A percentile compares a stretch with the other conserved stretches of the same genome.
Evolutionary conservation across 495 filamentous ascomycete species (phyloP).

Genomic region (Saxophila tyrrhenica): DNA sequence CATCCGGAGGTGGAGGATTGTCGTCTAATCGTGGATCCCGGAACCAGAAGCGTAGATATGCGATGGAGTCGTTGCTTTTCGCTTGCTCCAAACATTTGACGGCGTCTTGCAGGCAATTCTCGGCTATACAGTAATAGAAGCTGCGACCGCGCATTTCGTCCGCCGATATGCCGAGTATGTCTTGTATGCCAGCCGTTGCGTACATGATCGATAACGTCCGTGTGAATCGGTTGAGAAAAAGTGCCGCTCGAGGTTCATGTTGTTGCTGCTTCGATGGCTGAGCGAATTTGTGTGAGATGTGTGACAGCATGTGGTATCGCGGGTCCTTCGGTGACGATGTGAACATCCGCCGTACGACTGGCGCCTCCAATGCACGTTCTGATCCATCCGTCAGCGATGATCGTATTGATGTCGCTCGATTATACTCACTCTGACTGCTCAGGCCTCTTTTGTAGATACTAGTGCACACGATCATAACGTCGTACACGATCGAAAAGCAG

Average conservation of each 20-base stretch:
- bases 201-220: constrained; percentile 78
- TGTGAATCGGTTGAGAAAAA: constrained; percentile 83
- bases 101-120: constrained; percentile 63
- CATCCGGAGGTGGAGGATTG: constrained; percentile 24
- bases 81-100: constrained; percentile 70
- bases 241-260: constrained; percentile 70
- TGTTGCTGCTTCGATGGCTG: constrained; percentile 45
- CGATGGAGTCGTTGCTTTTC: constrained; percentile 88
- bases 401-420: neutral
- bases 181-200: constrained; percentile 60
- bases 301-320: constrained; percentile 82
- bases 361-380: constrained; percentile 74
- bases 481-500: constrained; percentile 79
- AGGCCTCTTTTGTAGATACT: constrained; percentile 62
- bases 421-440: constrained; percentile 60
- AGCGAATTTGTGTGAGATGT: constrained; percentile 71
- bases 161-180: constrained; percentile 58
- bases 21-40: constrained; percentile 55
- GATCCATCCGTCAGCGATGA: constrained; percentile 1
- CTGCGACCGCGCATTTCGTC: constrained; percentile 57
- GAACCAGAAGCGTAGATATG: constrained; percentile 84
- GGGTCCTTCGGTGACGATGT: constrained; percentile 73
- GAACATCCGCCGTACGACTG: constrained; percentile 66
- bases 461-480: constrained; percentile 76
- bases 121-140: constrained; percentile 72